Base-by-base conservation (phyloP, 2,329 filamentous ascomycete species). In the Colletotrichum trifolii region DNA sequence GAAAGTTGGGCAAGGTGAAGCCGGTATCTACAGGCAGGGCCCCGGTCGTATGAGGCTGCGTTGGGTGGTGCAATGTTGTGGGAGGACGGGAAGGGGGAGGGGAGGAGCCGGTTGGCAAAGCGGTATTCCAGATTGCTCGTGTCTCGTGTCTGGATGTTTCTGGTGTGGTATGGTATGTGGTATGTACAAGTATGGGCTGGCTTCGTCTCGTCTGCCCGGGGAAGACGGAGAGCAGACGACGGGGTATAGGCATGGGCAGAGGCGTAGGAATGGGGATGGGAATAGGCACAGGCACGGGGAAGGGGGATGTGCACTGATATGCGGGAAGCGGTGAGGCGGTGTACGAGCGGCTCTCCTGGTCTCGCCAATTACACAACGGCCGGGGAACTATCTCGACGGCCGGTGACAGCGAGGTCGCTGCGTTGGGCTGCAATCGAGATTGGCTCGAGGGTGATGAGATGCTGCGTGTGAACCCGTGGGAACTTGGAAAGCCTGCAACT, bases 261-360 rank as follows among this genome's bases (percentile, higher is more conserved):
- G 25, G 25, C 25, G 25, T 25, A 25, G 25, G 25, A 25, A 25
- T 25, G 25, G 25, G 25, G 25, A 25, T 25, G 25, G 25, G 25
- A 25, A 25, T 25, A 25, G 25, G 25, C 25, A 25, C 25, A 25
- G 25, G 25, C 25, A 25, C 25, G 25, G 25, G 48, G 52, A 46
- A 65, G 56, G 62, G 46, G 48, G 58, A 65, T 62, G 62, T 42
- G 62, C 62, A 62, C 62, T 65, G 54, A 66, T 66, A 59, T 66
- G 64, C 60, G 64, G 64, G 64, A 60, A 58, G 64, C 64, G 60
- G 54, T 55, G 66, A 67, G 63, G 66, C 66, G 66, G 66, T 67
- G 66, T 62, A 25, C 54, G 62, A 66, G 66, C 66, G 54, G 52
- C 61, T 65, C 62, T 67, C 54, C 13, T 50, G 11, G 15, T 47